Evolutionary conservation across 2,329 filamentous ascomycete genomes (phyloP).

Genomic region (Ilyonectria sp.): DNA sequence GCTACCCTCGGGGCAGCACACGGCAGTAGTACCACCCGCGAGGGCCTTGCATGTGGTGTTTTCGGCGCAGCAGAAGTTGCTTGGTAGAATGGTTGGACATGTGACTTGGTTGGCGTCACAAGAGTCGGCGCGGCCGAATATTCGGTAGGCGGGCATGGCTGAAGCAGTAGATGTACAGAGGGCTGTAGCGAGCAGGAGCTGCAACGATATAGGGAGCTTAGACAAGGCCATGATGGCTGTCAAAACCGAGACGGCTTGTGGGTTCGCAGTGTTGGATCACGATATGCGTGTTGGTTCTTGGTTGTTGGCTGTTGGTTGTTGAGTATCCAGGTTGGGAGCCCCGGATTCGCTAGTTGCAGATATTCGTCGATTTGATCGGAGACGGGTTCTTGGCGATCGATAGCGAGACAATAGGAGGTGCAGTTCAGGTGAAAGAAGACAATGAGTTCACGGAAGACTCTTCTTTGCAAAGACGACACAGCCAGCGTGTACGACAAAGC

Average conservation of each 20-base stretch:
- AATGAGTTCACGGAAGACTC: background rate
- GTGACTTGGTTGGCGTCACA: constrained; percentile 67
- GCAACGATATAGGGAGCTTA: constrained; percentile 45
- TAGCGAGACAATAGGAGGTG: background rate
- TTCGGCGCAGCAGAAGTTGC: constrained; percentile 76
- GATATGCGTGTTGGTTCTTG: constrained; percentile 8
- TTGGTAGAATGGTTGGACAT: constrained; percentile 71
- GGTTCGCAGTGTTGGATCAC: constrained; percentile 5
- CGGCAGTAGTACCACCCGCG: constrained; percentile 74
- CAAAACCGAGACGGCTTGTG: constrained; percentile 13
- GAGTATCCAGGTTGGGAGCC: background rate
- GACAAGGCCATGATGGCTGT: constrained; percentile 36
- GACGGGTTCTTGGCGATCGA: background rate
- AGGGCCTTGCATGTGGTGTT: constrained; percentile 71
- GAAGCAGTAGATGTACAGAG: constrained; percentile 55
- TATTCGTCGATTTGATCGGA: background rate
- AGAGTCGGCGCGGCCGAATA: constrained; percentile 62
- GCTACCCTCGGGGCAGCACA: constrained; percentile 76
- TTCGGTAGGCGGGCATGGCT: constrained; percentile 55
- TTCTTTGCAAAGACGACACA: constrained; percentile 35
- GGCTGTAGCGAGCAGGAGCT: constrained; percentile 57
- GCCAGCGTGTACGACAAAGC: constrained; percentile 36
- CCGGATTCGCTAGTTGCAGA: constrained; percentile 10
- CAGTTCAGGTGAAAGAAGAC: constrained; percentile 5
- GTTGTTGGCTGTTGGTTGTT: constrained; percentile 20